Percentiles rank a stretch among this genome's conserved stretches.
These are phyloP conservation scores for Grammothele lineata DNA, from an alignment of 768 basidiomycete species.

Conservation along the genomic window DNA sequence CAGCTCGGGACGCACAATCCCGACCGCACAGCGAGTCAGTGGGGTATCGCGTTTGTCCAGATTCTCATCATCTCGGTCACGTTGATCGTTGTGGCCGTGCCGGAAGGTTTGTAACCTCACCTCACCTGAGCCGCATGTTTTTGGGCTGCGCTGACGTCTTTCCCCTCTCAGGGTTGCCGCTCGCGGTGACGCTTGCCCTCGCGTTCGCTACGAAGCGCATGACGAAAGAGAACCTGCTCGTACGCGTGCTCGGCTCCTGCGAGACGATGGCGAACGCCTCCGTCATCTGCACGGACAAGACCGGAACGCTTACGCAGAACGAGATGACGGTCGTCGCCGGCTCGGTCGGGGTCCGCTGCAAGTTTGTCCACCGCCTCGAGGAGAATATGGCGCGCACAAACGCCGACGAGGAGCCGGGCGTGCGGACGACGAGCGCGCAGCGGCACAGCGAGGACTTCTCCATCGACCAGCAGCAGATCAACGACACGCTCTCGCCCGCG, in stretches of 20 bases:
- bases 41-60: slow-evolving; percentile 87
- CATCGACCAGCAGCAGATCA: slow-evolving; percentile 73
- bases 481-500: slow-evolving; percentile 53
- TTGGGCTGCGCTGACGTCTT: slow-evolving; percentile 8
- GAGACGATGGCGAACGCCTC: slow-evolving; percentile 99
- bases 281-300: slow-evolving; percentile 94
- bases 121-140: slow-evolving; percentile 2
- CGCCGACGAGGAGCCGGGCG: slow-evolving; percentile 48
- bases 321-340: slow-evolving; percentile 95
- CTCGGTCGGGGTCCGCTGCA: slow-evolving; percentile 89
- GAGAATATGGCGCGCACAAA: slow-evolving; percentile 72
- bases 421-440: slow-evolving; percentile 25
- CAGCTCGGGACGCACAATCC: slow-evolving; percentile 67
- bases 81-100: slow-evolving; percentile 82
- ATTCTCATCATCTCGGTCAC: slow-evolving; percentile 95
- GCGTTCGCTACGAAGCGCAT: slow-evolving; percentile 99
- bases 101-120: slow-evolving; percentile 52
- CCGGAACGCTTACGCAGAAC: slow-evolving; percentile 95
- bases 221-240: slow-evolving; percentile 92
- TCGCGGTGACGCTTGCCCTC: slow-evolving; percentile 93
- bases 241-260: slow-evolving; percentile 93
- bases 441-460: slow-evolving; percentile 75
- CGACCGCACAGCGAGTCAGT: slow-evolving; percentile 65
- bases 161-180: slow-evolving; percentile 63
- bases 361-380: slow-evolving; percentile 79